These are phyloP conservation scores for Neonectria punicea DNA, from an alignment of 2,329 filamentous ascomycete species.

Conservation along the genomic window DNA sequence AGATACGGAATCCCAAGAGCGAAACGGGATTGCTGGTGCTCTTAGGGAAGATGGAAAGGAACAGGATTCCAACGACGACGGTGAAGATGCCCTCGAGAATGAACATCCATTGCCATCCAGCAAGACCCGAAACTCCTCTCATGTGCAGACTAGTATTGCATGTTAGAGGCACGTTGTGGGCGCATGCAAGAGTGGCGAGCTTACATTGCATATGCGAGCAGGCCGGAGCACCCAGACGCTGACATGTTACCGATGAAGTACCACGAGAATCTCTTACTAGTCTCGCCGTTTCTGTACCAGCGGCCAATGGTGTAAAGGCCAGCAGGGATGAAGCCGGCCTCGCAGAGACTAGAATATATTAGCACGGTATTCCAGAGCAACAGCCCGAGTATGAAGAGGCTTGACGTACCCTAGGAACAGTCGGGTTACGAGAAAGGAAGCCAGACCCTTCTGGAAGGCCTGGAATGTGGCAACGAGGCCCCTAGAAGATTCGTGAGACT, in stretches of 20 bases:
- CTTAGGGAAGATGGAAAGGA: constrained; percentile 32
- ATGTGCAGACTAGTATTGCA: constrained; percentile 32
- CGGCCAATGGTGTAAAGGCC: constrained; percentile 59
- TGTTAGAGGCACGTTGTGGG: not conserved
- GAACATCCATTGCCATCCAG: constrained; percentile 42
- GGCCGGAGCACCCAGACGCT: constrained; percentile 46
- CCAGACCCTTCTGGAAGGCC: constrained; percentile 49
- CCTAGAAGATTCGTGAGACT: constrained; percentile 25
- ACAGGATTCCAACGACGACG: constrained; percentile 37
- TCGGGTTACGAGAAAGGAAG: constrained; percentile 51
- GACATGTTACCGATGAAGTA: constrained; percentile 59
- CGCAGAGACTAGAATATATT: constrained; percentile 40
- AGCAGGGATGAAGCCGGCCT: constrained; percentile 48
- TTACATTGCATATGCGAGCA: constrained; percentile 50
- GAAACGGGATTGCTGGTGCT: constrained; percentile 44
- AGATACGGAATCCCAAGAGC: constrained; percentile 44
- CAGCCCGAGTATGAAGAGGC: not conserved
- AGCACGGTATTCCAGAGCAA: not conserved
- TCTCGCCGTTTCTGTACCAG: constrained; percentile 60
- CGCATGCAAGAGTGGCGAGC: not conserved
- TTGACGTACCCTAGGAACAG: constrained; percentile 44
- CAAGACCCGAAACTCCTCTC: constrained; percentile 37
- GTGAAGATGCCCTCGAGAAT: constrained; percentile 51
- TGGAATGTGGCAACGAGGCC: constrained; percentile 50
- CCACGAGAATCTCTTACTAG: constrained; percentile 55